Conservation (phyloP, 192 early-diverging fungal species). For the Backusella westeae region DNA sequence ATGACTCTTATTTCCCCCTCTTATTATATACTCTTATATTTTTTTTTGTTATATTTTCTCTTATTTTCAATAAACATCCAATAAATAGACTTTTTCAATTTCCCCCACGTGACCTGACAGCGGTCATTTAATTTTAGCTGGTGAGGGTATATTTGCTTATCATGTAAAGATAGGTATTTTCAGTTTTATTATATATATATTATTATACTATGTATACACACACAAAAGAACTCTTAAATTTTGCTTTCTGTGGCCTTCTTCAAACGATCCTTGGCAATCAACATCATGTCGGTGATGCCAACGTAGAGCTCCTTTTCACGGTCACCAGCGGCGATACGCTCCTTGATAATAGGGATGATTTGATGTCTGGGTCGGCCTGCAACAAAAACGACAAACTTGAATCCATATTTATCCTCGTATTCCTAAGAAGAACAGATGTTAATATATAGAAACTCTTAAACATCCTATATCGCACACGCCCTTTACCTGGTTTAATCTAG, state of each 20-base stretch:
- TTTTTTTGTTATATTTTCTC: neutral
- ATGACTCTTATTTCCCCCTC: neutral
- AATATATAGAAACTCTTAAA: neutral
- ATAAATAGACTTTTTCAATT: neutral
- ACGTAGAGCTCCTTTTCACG: constrained; percentile 63
- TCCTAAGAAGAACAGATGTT: constrained; percentile 12
- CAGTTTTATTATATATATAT: neutral
- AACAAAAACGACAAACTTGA: constrained; percentile 85
- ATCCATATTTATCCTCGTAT: constrained; percentile 77
- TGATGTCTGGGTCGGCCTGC: constrained; percentile 69
- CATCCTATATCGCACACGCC: neutral
- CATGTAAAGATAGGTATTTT: neutral
- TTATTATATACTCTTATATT: neutral
- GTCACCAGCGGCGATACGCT: constrained; percentile 61
- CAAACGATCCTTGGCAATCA: constrained; percentile 78
- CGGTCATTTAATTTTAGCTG: neutral
- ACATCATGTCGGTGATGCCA: constrained; percentile 76
- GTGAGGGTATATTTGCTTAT: neutral
- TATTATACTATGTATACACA: neutral
- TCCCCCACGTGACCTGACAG: neutral
- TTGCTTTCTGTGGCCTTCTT: constrained; percentile 49
- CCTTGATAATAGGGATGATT: constrained; percentile 74
- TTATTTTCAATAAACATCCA: neutral
- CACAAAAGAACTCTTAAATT: neutral
- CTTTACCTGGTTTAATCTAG: constrained; percentile 58